Percentiles rank a stretch among this genome's conserved stretches.
phyloP scores from a whole-genome alignment of 75 land plant genomes.

The Azolla pinnata region DNA sequence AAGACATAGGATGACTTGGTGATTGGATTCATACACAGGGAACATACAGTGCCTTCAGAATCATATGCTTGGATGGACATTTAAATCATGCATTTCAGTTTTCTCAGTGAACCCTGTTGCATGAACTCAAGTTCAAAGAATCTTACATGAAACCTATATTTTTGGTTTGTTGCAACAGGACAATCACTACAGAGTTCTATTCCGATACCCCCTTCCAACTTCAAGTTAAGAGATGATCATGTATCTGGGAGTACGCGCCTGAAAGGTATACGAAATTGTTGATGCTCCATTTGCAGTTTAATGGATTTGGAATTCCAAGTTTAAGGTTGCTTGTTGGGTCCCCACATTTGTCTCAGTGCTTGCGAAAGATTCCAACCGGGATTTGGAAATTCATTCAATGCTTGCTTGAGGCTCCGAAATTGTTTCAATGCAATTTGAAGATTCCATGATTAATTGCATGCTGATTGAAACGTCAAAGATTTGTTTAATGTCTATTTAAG shows the following conservation, averaged over 20 bases:
- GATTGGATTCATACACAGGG: too few species aligned
- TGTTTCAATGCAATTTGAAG: too few species aligned
- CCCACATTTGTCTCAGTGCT: not conserved
- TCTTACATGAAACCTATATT: not conserved
- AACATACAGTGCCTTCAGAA: not conserved
- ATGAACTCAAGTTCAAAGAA: not conserved
- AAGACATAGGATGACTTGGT: too few species aligned
- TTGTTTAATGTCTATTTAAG: too few species aligned
- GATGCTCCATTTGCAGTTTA: conserved; percentile 23
- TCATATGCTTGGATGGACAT: not conserved
- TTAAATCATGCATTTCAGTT: not conserved
- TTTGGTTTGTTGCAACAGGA: conserved; percentile 25
- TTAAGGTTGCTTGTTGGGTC: not conserved
- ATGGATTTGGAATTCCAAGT: not conserved
- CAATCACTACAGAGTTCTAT: conserved; percentile 59
- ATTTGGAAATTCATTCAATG: not conserved
- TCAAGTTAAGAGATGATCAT: conserved; percentile 72
- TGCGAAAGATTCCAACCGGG: not conserved
- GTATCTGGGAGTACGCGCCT: conserved; percentile 49
- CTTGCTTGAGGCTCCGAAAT: not conserved
- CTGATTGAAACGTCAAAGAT: too few species aligned
- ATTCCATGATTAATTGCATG: too few species aligned
- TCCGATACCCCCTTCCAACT: conserved; percentile 69
- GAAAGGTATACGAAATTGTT: not conserved
- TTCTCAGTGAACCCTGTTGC: not conserved